Evolutionary conservation across 2,329 filamentous ascomycete species (phyloP).

Genomic region (Penicillium sp.): DNA sequence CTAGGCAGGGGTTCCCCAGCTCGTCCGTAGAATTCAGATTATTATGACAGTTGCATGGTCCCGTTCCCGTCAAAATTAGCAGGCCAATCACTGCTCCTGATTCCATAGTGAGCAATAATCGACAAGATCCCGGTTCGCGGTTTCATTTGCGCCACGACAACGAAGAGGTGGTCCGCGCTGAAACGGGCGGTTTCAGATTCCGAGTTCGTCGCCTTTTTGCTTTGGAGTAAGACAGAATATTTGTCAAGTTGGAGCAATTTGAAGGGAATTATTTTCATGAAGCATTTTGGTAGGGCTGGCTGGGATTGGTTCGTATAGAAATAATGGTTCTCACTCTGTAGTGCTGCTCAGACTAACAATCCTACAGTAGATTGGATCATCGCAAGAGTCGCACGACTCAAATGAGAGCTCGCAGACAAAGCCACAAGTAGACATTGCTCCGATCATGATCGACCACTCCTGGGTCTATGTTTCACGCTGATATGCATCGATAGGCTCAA

Average conservation of each 20-base stretch:
- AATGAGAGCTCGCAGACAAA: neutral
- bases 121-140: slow-evolving; percentile 14
- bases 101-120: slow-evolving; percentile 12
- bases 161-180: slow-evolving; percentile 18
- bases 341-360: neutral
- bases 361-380: neutral
- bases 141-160: slow-evolving; percentile 21
- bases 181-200: slow-evolving; percentile 12
- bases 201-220: slow-evolving; percentile 3
- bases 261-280: neutral
- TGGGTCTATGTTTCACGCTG: neutral
- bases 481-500: neutral
- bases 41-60: slow-evolving; percentile 5
- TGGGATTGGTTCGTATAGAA: neutral
- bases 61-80: slow-evolving; percentile 14
- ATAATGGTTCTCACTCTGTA: neutral
- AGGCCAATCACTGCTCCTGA: slow-evolving; percentile 4
- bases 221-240: neutral
- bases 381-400: neutral
- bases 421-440: neutral
- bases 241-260: slow-evolving; percentile 3
- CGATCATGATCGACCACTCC: neutral
- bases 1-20: neutral
- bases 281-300: neutral
- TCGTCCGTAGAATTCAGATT: neutral